These are phyloP conservation scores for Sextonia rubra DNA, from an alignment of 164 flowering plant species.

Conservation along the genomic window DNA sequence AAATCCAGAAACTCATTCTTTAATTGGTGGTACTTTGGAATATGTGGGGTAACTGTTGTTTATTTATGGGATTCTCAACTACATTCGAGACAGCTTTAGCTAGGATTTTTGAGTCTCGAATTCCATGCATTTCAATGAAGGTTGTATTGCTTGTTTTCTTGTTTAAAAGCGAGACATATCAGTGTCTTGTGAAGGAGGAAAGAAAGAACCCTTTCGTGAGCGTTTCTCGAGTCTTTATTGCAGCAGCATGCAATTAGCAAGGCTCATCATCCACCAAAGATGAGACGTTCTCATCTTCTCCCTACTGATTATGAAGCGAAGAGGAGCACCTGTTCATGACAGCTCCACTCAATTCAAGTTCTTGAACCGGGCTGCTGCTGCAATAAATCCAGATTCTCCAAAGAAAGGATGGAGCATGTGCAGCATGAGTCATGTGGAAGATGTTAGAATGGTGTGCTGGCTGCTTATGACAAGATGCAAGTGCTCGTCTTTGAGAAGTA, in stretches of 20 bases:
- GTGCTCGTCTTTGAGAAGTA: too few species aligned
- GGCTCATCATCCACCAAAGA: slow-evolving; percentile 6
- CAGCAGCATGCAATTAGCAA: slow-evolving; percentile 35
- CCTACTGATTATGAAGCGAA: slow-evolving; percentile 20
- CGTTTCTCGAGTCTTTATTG: slow-evolving; percentile 39
- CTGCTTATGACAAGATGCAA: too few species aligned
- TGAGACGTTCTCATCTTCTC: not conserved
- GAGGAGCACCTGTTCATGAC: slow-evolving; percentile 6
- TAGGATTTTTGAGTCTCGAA: slow-evolving; percentile 65
- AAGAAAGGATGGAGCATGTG: too few species aligned
- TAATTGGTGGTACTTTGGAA: slow-evolving; percentile 61
- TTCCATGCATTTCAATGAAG: slow-evolving; percentile 44
- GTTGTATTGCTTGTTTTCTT: slow-evolving; percentile 42
- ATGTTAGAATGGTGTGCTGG: too few species aligned
- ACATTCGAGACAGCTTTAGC: slow-evolving; percentile 49
- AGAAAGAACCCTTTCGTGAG: slow-evolving; percentile 42
- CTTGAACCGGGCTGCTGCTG: too few species aligned
- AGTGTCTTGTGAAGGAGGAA: slow-evolving; percentile 21
- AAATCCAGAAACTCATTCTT: slow-evolving; percentile 54
- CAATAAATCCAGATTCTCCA: too few species aligned
- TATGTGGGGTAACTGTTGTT: slow-evolving; percentile 24
- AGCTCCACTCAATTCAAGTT: slow-evolving; percentile 31
- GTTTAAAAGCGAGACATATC: slow-evolving; percentile 44
- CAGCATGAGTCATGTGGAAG: too few species aligned
- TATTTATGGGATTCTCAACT: slow-evolving; percentile 25